Conservation (phyloP, 1,284 basidiomycete genomes). For the Fomitopsis schrenkii region DNA sequence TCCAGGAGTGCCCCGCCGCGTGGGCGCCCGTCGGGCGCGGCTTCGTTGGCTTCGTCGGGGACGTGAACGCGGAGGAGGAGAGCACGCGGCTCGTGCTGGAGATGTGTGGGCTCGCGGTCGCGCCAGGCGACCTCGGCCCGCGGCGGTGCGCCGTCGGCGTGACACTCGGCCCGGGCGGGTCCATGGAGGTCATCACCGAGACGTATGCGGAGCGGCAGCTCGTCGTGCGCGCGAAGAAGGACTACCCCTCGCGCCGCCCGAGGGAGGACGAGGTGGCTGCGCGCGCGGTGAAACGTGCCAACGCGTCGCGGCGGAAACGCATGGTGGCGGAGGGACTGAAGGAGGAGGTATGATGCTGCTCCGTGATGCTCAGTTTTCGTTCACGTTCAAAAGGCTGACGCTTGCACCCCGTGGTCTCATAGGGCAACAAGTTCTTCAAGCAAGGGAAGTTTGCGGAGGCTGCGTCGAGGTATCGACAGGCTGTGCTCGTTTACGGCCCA, state of each 20-base stretch:
- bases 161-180: not conserved
- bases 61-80: conserved; percentile 15
- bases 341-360: conserved; percentile 3
- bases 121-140: conserved; percentile 14
- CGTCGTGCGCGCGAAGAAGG: not conserved
- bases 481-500: conserved; percentile 17
- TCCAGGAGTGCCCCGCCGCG: conserved; percentile 15
- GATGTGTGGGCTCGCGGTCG: conserved; percentile 16
- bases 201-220: conserved; percentile 1
- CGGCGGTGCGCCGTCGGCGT: not conserved
- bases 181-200: conserved; percentile 1
- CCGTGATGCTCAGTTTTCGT: not conserved
- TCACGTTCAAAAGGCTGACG: not conserved
- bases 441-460: conserved; percentile 17
- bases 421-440: conserved; percentile 26
- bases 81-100: conserved; percentile 13
- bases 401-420: not conserved
- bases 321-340: conserved; percentile 4
- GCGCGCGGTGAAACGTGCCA: conserved; percentile 9
- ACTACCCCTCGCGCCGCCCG: not conserved
- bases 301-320: conserved; percentile 4
- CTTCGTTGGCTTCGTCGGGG: conserved; percentile 17
- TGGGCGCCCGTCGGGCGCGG: conserved; percentile 14
- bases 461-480: conserved; percentile 20
- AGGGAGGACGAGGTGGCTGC: conserved; percentile 11